A percentile compares a stretch with the other conserved stretches of the same genome.
phyloP scores from a whole-genome alignment of 1,284 basidiomycete species.

The Austroboletus niveus region DNA sequence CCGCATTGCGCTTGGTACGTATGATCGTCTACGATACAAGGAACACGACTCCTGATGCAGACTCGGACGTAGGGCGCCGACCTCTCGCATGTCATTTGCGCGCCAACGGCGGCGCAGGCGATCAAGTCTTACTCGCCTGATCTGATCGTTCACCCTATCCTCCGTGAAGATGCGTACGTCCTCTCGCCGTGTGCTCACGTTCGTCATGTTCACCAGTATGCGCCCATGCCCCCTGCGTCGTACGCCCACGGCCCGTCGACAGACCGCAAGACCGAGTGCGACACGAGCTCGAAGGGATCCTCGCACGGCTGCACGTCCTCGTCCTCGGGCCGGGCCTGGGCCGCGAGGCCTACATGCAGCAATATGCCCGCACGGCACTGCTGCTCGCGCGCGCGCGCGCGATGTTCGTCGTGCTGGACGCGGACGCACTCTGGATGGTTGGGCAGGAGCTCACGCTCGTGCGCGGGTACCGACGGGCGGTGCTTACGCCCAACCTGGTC shows the following conservation, averaged over 20 bases:
- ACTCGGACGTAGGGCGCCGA: constrained; percentile 71
- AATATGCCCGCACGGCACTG: constrained; percentile 62
- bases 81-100: constrained; percentile 95
- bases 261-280: constrained; percentile 51
- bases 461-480: constrained; percentile 75
- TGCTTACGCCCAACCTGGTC: constrained; percentile 92
- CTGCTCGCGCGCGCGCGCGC: constrained; percentile 50
- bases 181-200: neutral
- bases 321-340: constrained; percentile 93
- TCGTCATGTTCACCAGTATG: neutral
- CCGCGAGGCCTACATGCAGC: constrained; percentile 87
- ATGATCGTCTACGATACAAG: constrained; percentile 23
- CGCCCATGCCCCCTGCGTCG: neutral
- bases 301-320: constrained; percentile 87
- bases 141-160: constrained; percentile 92
- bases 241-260: constrained; percentile 1
- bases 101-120: constrained; percentile 82
- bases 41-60: neutral
- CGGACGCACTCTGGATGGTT: constrained; percentile 82
- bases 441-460: constrained; percentile 76
- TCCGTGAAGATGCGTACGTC: constrained; percentile 57
- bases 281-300: constrained; percentile 64
- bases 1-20: constrained; percentile 75
- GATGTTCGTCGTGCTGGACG: constrained; percentile 92
- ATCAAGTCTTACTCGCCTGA: constrained; percentile 98